Evolutionary conservation across 768 basidiomycete genomes (phyloP), one percentile per base, ranked within the genome.

Genomic region (Mycena epipterygia): DNA sequence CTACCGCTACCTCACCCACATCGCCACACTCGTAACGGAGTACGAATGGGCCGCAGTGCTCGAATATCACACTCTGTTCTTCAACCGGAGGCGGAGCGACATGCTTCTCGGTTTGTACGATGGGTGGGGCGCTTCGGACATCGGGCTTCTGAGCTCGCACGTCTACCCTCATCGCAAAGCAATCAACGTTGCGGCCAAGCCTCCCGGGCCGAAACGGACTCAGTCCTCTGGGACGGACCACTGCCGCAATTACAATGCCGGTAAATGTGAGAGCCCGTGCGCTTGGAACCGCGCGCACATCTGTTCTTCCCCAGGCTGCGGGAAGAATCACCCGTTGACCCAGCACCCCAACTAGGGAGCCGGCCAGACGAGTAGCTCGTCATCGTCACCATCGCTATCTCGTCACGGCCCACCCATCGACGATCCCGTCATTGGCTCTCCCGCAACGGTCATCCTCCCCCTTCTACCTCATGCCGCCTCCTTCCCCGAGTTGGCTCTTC

Each of bases 1-100:
- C 63, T 41, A 14, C 41, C n/a, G 52, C n/a, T 64, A 64, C 53
- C 63, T 64, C 49, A 29, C 63, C 7, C 63, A 64, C 23, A 51
- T 64, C 23, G 9, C 5, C 5, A 55, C 37, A 1, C 37, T 64
- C 1, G 21, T 64, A 64, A n/a, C n/a, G n/a, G n/a, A n/a, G n/a
- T n/a, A n/a, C n/a, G n/a, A n/a, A n/a, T n/a, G n/a, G n/a, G n/a
- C n/a, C n/a, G n/a, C n/a, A n/a, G n/a, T n/a, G n/a, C n/a, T n/a
- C n/a, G n/a, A n/a, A n/a, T n/a, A n/a, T 41, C 63, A 64, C 63
- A 29, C 33, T 2, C 63, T 64, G 3, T 64, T 53, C 49, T 64
- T 64, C 63, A 64, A 64, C 27, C 63, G 52, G 25, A 48, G 63
- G 5, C 29, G 33, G 16, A 19, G 13, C 17, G 63, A 64, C 25